Evolutionary conservation across 192 early-diverging fungal species (phyloP).

Genomic region (Backusella macrospora): DNA sequence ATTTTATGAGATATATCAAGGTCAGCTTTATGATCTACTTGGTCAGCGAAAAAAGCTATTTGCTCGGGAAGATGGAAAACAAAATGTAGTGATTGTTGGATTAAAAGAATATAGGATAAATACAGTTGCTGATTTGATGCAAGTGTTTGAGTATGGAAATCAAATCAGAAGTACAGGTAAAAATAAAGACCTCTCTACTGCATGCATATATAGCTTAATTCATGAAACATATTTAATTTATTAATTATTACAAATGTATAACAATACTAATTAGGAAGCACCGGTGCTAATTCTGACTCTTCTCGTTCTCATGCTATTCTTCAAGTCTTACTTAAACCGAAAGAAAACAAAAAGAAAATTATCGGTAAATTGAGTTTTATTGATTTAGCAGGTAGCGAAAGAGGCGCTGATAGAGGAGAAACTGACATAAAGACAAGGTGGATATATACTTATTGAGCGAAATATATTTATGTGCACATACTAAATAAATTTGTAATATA

Average conservation of each 20-base stretch:
- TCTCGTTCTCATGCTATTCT: constrained; percentile 99
- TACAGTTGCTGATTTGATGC: constrained; percentile 84
- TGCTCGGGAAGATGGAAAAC: constrained; percentile 96
- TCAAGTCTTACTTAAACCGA: constrained; percentile 85
- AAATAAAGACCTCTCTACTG: too few relatives aligned
- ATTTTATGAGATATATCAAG: constrained; percentile 98
- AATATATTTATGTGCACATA: background rate
- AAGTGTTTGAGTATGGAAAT: constrained; percentile 93
- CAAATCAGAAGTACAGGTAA: constrained; percentile 87
- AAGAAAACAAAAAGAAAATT: constrained; percentile 61
- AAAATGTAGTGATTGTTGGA: constrained; percentile 90
- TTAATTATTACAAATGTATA: constrained; percentile 41
- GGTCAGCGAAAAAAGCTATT: constrained; percentile 88
- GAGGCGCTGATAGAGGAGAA: constrained; percentile 96
- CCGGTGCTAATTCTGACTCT: constrained; percentile 95
- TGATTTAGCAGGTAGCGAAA: constrained; percentile 97
- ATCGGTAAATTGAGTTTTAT: constrained; percentile 94
- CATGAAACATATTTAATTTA: background rate
- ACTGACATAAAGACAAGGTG: constrained; percentile 90
- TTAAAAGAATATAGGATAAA: constrained; percentile 87
- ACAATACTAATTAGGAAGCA: constrained; percentile 46
- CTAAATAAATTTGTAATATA: background rate
- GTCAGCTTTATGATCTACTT: constrained; percentile 93
- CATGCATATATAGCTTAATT: background rate
- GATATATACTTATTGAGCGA: background rate